phyloP scores from a whole-genome alignment of 176 grass and related monocot genomes.

The Microstegium vimineum region DNA sequence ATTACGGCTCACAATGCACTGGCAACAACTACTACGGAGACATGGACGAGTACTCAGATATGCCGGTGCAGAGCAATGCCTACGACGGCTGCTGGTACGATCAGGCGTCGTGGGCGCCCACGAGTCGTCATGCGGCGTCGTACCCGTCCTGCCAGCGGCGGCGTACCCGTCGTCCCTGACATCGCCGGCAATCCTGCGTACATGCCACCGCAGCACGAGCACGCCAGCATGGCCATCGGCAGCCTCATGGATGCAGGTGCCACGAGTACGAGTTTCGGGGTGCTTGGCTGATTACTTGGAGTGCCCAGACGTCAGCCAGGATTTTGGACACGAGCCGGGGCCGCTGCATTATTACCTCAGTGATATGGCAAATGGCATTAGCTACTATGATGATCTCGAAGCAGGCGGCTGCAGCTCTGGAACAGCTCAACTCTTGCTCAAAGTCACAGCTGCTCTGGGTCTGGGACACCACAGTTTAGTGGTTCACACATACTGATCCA shows the following conservation, averaged over 20 bases:
- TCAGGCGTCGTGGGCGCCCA: not conserved
- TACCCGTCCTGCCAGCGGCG: not conserved
- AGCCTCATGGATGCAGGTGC: not conserved
- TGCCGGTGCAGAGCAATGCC: not conserved
- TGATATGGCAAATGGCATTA: not conserved
- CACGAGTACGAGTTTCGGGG: not conserved
- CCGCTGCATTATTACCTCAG: constrained; percentile 12
- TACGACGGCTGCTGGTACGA: not conserved
- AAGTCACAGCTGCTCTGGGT: not conserved
- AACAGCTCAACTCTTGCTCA: not conserved
- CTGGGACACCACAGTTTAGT: not conserved
- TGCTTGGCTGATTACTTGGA: not conserved
- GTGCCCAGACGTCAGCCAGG: not conserved
- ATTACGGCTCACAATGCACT: not conserved
- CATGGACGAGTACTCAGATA: not conserved
- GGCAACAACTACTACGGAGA: not conserved
- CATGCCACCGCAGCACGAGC: not conserved
- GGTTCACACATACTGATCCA: not conserved
- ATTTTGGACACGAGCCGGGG: not conserved
- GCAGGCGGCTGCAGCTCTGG: not conserved
- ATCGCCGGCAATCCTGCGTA: not conserved
- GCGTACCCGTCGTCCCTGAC: not conserved
- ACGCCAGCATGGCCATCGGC: not conserved
- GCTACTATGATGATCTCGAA: not conserved
- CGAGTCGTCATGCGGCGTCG: not conserved